These are phyloP conservation scores for Pythium aquatile DNA, from an alignment of 352 stramenopile species.

Conservation along the genomic window DNA sequence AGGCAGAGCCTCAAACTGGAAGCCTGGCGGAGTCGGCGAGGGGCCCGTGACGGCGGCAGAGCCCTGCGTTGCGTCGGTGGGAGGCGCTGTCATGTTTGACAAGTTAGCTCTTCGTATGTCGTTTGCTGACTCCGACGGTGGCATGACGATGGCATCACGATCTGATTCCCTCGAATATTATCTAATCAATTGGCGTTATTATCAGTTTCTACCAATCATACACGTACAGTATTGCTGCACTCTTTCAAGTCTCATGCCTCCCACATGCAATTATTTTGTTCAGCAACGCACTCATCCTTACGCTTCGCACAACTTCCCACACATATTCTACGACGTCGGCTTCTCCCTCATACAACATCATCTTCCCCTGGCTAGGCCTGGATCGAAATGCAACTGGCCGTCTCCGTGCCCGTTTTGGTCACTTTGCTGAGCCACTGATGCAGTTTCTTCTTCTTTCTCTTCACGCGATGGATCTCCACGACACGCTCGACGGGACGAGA, in stretches of 20 bases:
- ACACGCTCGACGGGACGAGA: slow-evolving; percentile 20
- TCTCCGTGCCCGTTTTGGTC: slow-evolving; percentile 16
- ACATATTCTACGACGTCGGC: not conserved
- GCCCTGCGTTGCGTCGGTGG: not conserved
- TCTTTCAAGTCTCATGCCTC: not conserved
- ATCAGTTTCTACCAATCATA: slow-evolving; percentile 3
- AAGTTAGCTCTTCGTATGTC: not conserved
- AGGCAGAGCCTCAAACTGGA: slow-evolving; percentile 22
- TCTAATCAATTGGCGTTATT: too few species aligned
- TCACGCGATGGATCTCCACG: slow-evolving; percentile 17
- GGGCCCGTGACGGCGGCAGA: not conserved
- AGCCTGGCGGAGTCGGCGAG: not conserved
- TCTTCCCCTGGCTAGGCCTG: not conserved
- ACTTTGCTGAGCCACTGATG: slow-evolving; percentile 26
- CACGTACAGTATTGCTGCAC: not conserved
- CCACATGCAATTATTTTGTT: not conserved
- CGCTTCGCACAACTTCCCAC: not conserved
- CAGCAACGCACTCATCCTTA: not conserved
- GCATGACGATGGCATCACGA: not conserved
- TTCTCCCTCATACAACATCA: not conserved
- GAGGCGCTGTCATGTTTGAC: not conserved
- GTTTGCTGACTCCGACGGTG: not conserved
- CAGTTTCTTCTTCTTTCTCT: slow-evolving; percentile 19
- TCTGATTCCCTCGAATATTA: too few species aligned
- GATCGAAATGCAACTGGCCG: slow-evolving; percentile 25